Percentiles rank a stretch among this genome's conserved stretches.
Conservation (phyloP, 2,329 filamentous ascomycete species). For the Cercospora janseana region DNA sequence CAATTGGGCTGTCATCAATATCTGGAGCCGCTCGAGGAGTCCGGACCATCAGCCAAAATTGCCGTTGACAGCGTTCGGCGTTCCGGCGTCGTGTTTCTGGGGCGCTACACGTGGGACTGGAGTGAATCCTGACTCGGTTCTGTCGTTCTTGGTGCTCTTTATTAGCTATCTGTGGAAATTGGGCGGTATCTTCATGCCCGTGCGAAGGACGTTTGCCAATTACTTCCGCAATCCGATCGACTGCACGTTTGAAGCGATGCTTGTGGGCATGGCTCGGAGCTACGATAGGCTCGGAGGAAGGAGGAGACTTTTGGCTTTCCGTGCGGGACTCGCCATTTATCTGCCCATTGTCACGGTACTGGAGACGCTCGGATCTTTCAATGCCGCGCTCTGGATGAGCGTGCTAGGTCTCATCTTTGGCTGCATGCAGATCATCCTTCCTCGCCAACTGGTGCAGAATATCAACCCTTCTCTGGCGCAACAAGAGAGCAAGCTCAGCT, state of each 20-base stretch:
- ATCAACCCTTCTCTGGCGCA: slow-evolving; percentile 11
- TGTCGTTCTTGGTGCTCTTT: slow-evolving; percentile 27
- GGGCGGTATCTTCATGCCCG: slow-evolving; percentile 23
- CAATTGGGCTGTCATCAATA: slow-evolving; percentile 22
- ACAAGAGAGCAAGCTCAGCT: slow-evolving; percentile 20
- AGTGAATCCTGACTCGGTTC: slow-evolving; percentile 27
- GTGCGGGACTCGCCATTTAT: slow-evolving; percentile 16
- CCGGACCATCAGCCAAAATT: background rate
- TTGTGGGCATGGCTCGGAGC: slow-evolving; percentile 14
- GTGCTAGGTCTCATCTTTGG: slow-evolving; percentile 29
- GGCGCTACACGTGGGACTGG: slow-evolving; percentile 20
- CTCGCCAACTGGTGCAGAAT: slow-evolving; percentile 18
- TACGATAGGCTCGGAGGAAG: slow-evolving; percentile 13
- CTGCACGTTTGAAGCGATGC: slow-evolving; percentile 18
- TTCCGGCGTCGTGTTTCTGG: slow-evolving; percentile 26
- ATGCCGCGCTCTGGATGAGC: slow-evolving; percentile 27
- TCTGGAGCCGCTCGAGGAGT: background rate
- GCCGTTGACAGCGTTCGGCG: slow-evolving; percentile 15
- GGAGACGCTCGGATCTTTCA: slow-evolving; percentile 29
- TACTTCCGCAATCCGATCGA: slow-evolving; percentile 22
- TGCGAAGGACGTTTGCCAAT: slow-evolving; percentile 16
- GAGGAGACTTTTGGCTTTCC: slow-evolving; percentile 17
- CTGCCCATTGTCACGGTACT: slow-evolving; percentile 19
- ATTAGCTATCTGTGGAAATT: slow-evolving; percentile 33
- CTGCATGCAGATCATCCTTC: slow-evolving; percentile 29